Conservation (phyloP, 2,329 filamentous ascomycete genomes). For the Cladosporium colombiae region DNA sequence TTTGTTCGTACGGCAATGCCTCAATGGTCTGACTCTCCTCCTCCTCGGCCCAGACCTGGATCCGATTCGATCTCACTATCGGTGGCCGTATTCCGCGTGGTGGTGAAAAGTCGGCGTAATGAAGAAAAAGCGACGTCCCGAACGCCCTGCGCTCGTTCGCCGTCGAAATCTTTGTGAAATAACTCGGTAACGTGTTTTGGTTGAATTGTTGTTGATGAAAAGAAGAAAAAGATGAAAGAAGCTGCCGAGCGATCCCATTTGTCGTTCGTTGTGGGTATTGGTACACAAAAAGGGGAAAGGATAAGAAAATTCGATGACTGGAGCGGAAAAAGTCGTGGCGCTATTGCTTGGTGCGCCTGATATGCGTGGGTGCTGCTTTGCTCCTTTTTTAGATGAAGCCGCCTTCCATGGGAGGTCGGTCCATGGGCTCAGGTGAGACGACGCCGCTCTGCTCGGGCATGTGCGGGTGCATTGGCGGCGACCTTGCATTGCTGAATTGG, state of each 20-base stretch:
- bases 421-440: constrained; percentile 6
- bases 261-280: constrained; percentile 14
- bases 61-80: not conserved
- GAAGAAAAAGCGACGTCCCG: not conserved
- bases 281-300: not conserved
- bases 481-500: constrained; percentile 15
- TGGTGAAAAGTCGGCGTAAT: not conserved
- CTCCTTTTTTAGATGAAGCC: constrained; percentile 15
- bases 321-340: not conserved
- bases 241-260: constrained; percentile 4
- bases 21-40: too few relatives aligned
- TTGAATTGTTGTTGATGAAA: not conserved
- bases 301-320: not conserved
- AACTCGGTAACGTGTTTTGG: not conserved
- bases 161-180: not conserved
- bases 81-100: not conserved
- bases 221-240: not conserved
- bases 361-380: not conserved
- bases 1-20: too few relatives aligned
- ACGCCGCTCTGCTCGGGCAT: constrained; percentile 11
- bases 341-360: not conserved
- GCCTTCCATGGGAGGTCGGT: constrained; percentile 17
- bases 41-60: not conserved
- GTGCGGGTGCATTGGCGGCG: constrained; percentile 14
- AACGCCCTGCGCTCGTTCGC: constrained; percentile 2